Evolutionary conservation across 768 basidiomycete species (phyloP), one percentile per base, ranked within the genome.

Genomic region (Boletus sensibilis): DNA sequence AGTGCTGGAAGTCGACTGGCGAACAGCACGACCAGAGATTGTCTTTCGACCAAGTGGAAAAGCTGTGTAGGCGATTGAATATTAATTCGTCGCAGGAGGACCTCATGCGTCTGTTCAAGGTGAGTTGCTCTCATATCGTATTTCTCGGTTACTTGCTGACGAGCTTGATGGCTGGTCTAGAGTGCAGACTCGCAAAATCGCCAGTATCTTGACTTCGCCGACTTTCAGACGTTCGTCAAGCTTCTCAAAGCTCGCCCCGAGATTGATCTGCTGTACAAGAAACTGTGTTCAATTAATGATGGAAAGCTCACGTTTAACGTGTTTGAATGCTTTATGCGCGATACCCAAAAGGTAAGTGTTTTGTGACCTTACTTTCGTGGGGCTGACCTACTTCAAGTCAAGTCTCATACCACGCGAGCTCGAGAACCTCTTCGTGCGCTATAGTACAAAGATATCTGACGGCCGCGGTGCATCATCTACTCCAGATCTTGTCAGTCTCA

Each of bases 221-320:
- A 86, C 54, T 98, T 96, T 69, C 87, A 89, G 61, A 77, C 74
- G 13, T 93, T 98, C 58, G 88, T 95, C 59, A 90, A 87, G 65
- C 70, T 85, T 33, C 80, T 97, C 53, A 95, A 94, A 68, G 78
- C 80, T n/a, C 84, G 96, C 16, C 86, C 90, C 0, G 96, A 98
- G 46, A 69, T 98, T 1, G 85, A 90, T 51, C 65, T 75, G 0
- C 71, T 97, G 9, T 89, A 87, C 69, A 74, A 73, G 57, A 73
- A 69, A 31, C 58, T 84, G 25, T 68, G 68, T 37, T 70, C 56
- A 0, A 52, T 60, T 33, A 59, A 66, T 9, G 56, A 72, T 2
- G 78, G 78, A 50, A 41, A 63, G 45, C 10, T 71, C 81, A 48
- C 72, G 68, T 57, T 78, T 68, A 50, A 14, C 34, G 23, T 68